Conservation (phyloP, 805 yeast genomes). For the Starmerella powellii region DNA sequence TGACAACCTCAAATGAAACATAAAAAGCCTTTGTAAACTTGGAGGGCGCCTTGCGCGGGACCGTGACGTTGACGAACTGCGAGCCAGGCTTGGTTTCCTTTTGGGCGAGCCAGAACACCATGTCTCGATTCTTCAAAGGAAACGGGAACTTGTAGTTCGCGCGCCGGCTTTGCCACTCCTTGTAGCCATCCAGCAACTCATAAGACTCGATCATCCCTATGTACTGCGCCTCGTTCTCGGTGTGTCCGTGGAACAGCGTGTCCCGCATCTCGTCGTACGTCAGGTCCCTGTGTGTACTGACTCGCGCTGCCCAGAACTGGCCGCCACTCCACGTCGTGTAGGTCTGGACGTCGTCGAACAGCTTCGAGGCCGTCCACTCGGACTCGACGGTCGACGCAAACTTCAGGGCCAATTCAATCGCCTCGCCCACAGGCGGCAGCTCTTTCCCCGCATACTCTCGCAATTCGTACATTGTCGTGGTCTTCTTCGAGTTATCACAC, state of each 20-base stretch:
- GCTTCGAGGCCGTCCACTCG: slow-evolving; percentile 22
- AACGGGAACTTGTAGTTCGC: slow-evolving; percentile 30
- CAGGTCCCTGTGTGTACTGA: slow-evolving; percentile 26
- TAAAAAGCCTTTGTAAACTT: slow-evolving; percentile 26
- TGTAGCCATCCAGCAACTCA: slow-evolving; percentile 19
- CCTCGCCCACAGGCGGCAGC: slow-evolving; percentile 20
- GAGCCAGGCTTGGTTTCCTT: slow-evolving; percentile 24
- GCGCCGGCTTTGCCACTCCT: slow-evolving; percentile 23
- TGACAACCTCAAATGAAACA: slow-evolving; percentile 30
- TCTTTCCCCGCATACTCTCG: slow-evolving; percentile 17
- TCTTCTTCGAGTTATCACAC: no score
- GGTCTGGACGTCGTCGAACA: slow-evolving; percentile 18
- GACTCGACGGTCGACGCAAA: slow-evolving; percentile 14
- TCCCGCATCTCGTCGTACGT: slow-evolving; percentile 24
- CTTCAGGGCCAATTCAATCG: slow-evolving; percentile 18
- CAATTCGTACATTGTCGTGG: slow-evolving; percentile 17
- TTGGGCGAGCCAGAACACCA: slow-evolving; percentile 29
- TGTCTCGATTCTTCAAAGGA: slow-evolving; percentile 28
- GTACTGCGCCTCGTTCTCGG: slow-evolving; percentile 31
- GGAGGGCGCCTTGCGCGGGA: slow-evolving; percentile 25
- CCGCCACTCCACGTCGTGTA: slow-evolving; percentile 22
- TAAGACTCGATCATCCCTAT: slow-evolving; percentile 27
- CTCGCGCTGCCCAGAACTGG: slow-evolving; percentile 32
- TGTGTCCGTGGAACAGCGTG: slow-evolving; percentile 30
- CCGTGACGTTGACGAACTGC: slow-evolving; percentile 30